Evolutionary conservation across 2,329 filamentous ascomycete species (phyloP).

Genomic region (Colletotrichum theobromicola): DNA sequence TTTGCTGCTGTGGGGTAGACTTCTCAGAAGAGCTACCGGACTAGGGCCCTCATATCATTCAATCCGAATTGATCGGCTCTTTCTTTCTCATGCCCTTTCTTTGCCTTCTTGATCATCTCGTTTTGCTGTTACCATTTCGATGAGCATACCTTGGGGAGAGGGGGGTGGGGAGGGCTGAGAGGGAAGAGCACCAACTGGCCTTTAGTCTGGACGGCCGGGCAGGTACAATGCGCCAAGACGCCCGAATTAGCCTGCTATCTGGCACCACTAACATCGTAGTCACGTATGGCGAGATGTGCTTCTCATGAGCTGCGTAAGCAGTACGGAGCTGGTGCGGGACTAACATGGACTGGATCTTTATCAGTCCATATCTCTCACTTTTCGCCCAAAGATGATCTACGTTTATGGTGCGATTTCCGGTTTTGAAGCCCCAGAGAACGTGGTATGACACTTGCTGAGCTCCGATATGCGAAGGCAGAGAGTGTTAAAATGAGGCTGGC

Average conservation of each 20-base stretch:
- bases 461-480: background rate
- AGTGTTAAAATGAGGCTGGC: background rate
- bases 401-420: background rate
- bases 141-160: too few species aligned
- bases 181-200: too few species aligned
- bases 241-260: too few species aligned
- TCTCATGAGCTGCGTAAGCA: background rate
- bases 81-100: too few species aligned
- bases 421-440: accelerated
- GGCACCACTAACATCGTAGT: too few species aligned
- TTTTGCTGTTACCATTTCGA: too few species aligned
- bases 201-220: too few species aligned
- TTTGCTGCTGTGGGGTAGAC: background rate
- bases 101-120: background rate
- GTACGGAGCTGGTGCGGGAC: background rate
- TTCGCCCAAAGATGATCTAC: background rate
- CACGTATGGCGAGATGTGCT: background rate
- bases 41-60: too few species aligned
- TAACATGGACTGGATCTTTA: background rate
- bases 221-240: background rate
- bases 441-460: background rate
- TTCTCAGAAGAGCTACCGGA: background rate
- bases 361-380: background rate
- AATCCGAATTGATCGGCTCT: too few species aligned
- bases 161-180: too few species aligned